Evolutionary conservation across 306 rosid genomes (phyloP).

Genomic region (Amphicarpaea edgeworthii): DNA sequence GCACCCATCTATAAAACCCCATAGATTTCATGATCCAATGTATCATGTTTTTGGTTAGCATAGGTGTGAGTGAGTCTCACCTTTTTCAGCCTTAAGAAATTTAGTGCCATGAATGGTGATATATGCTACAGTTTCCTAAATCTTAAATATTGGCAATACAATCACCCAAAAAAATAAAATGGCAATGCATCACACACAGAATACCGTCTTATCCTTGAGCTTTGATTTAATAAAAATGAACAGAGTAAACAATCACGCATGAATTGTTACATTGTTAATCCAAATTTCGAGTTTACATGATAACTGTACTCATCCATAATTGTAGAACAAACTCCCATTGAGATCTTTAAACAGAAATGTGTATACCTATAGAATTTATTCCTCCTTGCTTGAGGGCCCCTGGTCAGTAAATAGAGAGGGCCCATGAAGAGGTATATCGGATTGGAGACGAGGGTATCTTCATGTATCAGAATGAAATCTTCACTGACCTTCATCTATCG

Average conservation of each 20-base stretch:
- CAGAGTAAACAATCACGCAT: constrained; percentile 28
- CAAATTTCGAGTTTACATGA: constrained; percentile 32
- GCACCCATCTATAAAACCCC: not conserved
- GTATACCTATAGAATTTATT: constrained; percentile 37
- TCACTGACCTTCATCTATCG: constrained; percentile 60
- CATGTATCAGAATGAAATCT: not conserved
- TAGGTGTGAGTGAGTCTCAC: not conserved
- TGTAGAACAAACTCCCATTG: constrained; percentile 17
- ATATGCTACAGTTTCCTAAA: not conserved
- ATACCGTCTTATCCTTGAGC: constrained; percentile 11
- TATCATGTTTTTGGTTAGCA: not conserved
- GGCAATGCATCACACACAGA: not conserved
- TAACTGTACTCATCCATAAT: constrained; percentile 28
- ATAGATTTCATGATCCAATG: too few species aligned
- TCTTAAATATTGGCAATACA: not conserved
- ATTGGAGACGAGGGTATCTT: constrained; percentile 18
- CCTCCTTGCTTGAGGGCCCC: constrained; percentile 25
- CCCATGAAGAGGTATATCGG: constrained; percentile 37
- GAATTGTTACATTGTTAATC: constrained; percentile 32
- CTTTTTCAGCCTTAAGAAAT: not conserved
- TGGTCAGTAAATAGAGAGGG: constrained; percentile 31
- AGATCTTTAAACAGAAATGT: constrained; percentile 29
- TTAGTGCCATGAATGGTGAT: not conserved
- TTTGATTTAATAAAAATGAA: constrained; percentile 32
- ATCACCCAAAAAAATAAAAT: not conserved